phyloP scores from a whole-genome alignment of 768 basidiomycete genomes.

The Trametes maxima region DNA sequence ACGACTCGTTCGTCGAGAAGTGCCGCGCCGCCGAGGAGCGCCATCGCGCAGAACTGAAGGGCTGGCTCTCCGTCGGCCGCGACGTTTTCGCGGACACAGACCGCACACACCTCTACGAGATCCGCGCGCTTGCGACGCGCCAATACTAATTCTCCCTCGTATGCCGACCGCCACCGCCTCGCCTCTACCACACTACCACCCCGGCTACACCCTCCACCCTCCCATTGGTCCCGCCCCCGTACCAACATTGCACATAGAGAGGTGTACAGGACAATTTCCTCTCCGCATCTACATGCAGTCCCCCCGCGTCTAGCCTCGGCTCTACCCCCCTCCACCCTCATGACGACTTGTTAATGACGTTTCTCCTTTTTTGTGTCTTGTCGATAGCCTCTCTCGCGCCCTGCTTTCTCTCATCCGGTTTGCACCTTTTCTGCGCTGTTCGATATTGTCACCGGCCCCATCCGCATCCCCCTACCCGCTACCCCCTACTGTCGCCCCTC shows the following conservation, averaged over 20 bases:
- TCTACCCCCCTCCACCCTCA: neutral
- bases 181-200: neutral
- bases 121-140: constrained; percentile 83
- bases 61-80: constrained; percentile 52
- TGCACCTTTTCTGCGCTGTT: constrained; percentile 15
- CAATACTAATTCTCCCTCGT: constrained; percentile 54
- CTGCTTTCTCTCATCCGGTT: constrained; percentile 1
- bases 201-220: neutral
- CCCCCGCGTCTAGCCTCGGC: neutral
- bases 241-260: neutral
- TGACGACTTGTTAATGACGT: constrained; percentile 20
- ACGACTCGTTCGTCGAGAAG: constrained; percentile 69
- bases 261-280: constrained; percentile 20
- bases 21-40: constrained; percentile 81
- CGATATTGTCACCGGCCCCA: constrained; percentile 22
- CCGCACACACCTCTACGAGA: constrained; percentile 74
- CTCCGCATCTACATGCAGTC: constrained; percentile 1
- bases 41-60: constrained; percentile 82
- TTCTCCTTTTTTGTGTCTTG: constrained; percentile 5
- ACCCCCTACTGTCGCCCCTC: constrained; percentile 26
- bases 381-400: constrained; percentile 4
- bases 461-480: constrained; percentile 23
- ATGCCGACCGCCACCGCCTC: neutral
- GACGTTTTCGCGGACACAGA: constrained; percentile 46
- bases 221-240: neutral